phyloP scores from a whole-genome alignment of 75 land plant genomes.

The Gnetum montanum region DNA sequence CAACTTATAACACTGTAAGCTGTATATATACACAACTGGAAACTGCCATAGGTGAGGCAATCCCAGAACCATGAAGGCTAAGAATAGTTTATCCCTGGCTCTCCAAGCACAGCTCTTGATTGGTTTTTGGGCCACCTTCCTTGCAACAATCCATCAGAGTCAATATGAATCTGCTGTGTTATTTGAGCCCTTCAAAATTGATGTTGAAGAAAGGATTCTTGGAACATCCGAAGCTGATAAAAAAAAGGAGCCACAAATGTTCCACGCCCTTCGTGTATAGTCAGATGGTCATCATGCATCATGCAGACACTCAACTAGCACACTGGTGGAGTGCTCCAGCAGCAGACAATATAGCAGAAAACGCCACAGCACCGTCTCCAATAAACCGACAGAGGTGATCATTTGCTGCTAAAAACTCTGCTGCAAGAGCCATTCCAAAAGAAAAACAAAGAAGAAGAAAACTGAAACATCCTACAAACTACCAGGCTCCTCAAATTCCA shows the following conservation, averaged over 20 bases:
- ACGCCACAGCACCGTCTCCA: constrained; percentile 5
- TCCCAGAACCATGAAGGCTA: constrained; percentile 3
- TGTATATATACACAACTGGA: constrained; percentile 7
- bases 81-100: not conserved
- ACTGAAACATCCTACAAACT: not conserved
- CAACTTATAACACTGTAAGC: constrained; percentile 6
- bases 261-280: constrained; percentile 4
- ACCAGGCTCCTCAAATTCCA: too few relatives aligned
- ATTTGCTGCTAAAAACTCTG: constrained; percentile 9
- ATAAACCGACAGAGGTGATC: constrained; percentile 5
- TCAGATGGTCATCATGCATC: constrained; percentile 4
- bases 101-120: not conserved
- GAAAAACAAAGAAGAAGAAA: not conserved
- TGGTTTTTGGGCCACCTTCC: not conserved
- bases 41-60: constrained; percentile 5
- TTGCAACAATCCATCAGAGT: constrained; percentile 5
- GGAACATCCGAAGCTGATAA: constrained; percentile 2
- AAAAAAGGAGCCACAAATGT: constrained; percentile 1
- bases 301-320: constrained; percentile 3
- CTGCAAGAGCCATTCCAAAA: constrained; percentile 5
- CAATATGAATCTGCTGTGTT: not conserved
- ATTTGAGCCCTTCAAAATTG: constrained; percentile 5
- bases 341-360: constrained; percentile 8
- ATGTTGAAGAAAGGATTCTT: not conserved
- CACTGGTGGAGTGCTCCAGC: constrained; percentile 4